Base-by-base conservation (phyloP, 2,329 filamentous ascomycete genomes). In the Xylariaceae sp. region DNA sequence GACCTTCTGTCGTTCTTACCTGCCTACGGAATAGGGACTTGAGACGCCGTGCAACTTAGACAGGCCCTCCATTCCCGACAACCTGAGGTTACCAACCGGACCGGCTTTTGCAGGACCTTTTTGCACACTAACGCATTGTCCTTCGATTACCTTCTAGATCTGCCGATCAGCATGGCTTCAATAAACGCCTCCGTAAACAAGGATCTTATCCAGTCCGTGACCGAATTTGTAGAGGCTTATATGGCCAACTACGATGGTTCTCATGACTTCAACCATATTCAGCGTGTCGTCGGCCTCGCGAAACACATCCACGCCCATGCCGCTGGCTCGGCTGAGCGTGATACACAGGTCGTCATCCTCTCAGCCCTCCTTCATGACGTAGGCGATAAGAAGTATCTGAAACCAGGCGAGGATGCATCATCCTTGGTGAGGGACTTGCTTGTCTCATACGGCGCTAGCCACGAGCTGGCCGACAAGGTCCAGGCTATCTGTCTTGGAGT, bases 251-350 rank as follows among this genome's bases (percentile, higher is more conserved):
- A 90, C 75, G 92, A 97, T 75, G 85, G 85, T 55, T 96, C 90
- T 1, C 92, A 97, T 77, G 90, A 96, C 77, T 95, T 90, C 78
- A 78, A 84, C 58, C 92, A 97, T 73, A 89, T 96, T 68, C 78
- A 85, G 63, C 88, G 92, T 56, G 92, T 97, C 18, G 76, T 92
- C 18, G 80, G 82, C n/a, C 82, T 94, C 42, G 84, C 91, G 5
- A 83, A 84, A 51, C 77, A 82, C 65, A 88, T 92, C 63, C 79
- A 89, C 59, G 69, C 77, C 53, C 72, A 74, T 47, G 66, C 72
- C 5, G 62, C 70, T 45, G 58, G 66, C 10, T 50, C 48, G 3
- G 58, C 65, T 45, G 50, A 68, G 15, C 70, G 76, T 35, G 80
- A 89, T 71, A 75, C 75, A 3, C 76, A 78, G 9, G 73, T 86